phyloP scores from a whole-genome alignment of 306 rosid species.

The Parietaria judaica region DNA sequence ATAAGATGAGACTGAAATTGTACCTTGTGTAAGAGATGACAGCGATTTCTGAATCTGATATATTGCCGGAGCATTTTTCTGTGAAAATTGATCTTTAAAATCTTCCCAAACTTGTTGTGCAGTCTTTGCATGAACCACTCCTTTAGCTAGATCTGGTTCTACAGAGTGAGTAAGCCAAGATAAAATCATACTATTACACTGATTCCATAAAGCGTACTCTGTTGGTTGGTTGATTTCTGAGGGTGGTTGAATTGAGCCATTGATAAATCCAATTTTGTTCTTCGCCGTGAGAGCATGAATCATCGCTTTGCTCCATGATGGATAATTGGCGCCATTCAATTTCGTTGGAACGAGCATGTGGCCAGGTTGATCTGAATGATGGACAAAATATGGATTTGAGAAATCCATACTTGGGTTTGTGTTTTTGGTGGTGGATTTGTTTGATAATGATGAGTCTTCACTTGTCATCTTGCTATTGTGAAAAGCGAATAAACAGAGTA shows the following conservation, averaged over 20 bases:
- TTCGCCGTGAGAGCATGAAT: slow-evolving; percentile 15
- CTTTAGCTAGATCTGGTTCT: slow-evolving; percentile 16
- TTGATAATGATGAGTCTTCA: neutral
- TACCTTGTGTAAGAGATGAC: slow-evolving; percentile 13
- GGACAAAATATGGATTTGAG: slow-evolving; percentile 8
- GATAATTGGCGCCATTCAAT: slow-evolving; percentile 11
- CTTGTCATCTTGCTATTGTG: neutral
- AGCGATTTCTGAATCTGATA: slow-evolving; percentile 18
- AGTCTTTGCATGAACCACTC: slow-evolving; percentile 7
- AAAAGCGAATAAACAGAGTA: neutral
- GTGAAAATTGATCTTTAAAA: slow-evolving; percentile 22
- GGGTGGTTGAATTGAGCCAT: slow-evolving; percentile 10
- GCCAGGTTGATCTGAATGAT: slow-evolving; percentile 14
- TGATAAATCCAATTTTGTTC: slow-evolving; percentile 17
- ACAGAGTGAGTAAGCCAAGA: slow-evolving; percentile 23
- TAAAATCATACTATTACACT: slow-evolving; percentile 21
- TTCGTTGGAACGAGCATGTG: slow-evolving; percentile 5
- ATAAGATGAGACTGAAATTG: slow-evolving; percentile 10
- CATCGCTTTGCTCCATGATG: slow-evolving; percentile 17
- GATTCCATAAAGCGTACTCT: slow-evolving; percentile 8
- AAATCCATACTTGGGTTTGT: neutral
- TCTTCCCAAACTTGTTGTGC: slow-evolving; percentile 11
- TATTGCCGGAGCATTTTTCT: slow-evolving; percentile 3
- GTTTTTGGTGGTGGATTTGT: neutral
- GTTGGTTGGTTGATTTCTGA: neutral